Evolutionary conservation across 176 grass and related monocot species (phyloP), one percentile per base, ranked within the genome.

Genomic region (Alloteropsis semialata): DNA sequence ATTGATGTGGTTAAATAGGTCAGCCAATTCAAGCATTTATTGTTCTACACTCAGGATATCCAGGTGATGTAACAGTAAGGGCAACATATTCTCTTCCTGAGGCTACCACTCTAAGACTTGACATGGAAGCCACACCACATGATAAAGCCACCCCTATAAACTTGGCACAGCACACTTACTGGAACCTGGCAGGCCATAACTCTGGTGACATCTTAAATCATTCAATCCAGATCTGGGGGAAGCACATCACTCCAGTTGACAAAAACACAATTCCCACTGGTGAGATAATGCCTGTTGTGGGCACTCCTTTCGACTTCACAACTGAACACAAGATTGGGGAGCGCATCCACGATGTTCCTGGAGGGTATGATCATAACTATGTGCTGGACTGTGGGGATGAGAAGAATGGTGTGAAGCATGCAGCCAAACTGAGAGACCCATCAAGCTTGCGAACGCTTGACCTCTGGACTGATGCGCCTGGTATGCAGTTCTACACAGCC

Each of bases 131-230:
- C 29, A 73, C 73, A 55, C 71, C 96, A 46, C 12, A 75, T 50
- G 88, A 91, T 34, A 98, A 91, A 83, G 78, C 92, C 3, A 95
- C 92, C 24, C 92, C 92, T 42, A 91, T 95, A 46, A 95, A 36
- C 68, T 81, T 98, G 75, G 92, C 90, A 3, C 92, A 98, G 49
- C 90, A 95, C 89, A 98, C 95, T 17, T 98, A 98, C 65, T 95
- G 92, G 95, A 97, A 97, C 88, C 82, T 97, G 60, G 88, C 95
- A n/a, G 95, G 95, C n/a, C 95, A 97, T 74, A 80, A 85, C 56
- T 94, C 92, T 2, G 92, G 92, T 27, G 84, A 75, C 44, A 87
- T 83, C 44, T 88, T 94, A 32, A 84, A 91, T 51, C 92, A 94
- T 80, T 87, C 65, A 6, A 85, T 90, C 34, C 90, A 93, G 63